Conservation (phyloP, 1,139 yeast species). For the Lodderomyces metapsilosis region DNA sequence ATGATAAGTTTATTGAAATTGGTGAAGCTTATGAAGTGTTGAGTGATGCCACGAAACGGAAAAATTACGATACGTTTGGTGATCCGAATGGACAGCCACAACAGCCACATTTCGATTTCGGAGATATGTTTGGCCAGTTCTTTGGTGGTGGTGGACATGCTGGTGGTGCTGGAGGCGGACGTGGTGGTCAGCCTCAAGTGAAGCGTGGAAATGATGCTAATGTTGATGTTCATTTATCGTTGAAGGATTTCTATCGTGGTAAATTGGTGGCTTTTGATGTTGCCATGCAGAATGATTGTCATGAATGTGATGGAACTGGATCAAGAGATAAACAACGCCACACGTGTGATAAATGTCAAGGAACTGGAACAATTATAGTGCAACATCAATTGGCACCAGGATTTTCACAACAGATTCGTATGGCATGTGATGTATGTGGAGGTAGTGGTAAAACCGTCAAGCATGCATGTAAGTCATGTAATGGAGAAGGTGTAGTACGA, state of each 20-base stretch:
- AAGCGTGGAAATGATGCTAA: constrained; percentile 68
- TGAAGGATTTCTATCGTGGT: constrained; percentile 73
- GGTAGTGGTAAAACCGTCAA: constrained; percentile 73
- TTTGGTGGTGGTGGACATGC: constrained; percentile 50
- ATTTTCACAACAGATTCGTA: constrained; percentile 82
- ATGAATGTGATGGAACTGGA: constrained; percentile 78
- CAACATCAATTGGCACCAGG: constrained; percentile 84
- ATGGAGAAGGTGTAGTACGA: constrained; percentile 64
- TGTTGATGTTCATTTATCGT: constrained; percentile 53
- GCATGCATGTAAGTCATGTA: constrained; percentile 65
- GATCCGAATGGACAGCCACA: constrained; percentile 61
- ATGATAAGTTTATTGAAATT: constrained; percentile 80
- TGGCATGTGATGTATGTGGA: constrained; percentile 72
- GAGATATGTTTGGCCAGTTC: constrained; percentile 68
- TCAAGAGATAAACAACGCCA: constrained; percentile 72
- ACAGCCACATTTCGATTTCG: constrained; percentile 50
- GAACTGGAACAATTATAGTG: constrained; percentile 68
- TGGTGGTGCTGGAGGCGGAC: constrained; percentile 29
- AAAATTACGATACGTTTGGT: constrained; percentile 76
- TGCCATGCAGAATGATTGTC: constrained; percentile 72
- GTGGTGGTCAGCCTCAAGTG: constrained; percentile 33
- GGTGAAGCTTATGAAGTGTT: constrained; percentile 94
- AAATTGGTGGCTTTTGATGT: constrained; percentile 58
- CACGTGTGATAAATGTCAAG: constrained; percentile 66
- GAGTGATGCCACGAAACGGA: constrained; percentile 69